Evolutionary conservation across 805 yeast genomes (phyloP).

Genomic region (Cyberlindnera nakhonratchasimensis): DNA sequence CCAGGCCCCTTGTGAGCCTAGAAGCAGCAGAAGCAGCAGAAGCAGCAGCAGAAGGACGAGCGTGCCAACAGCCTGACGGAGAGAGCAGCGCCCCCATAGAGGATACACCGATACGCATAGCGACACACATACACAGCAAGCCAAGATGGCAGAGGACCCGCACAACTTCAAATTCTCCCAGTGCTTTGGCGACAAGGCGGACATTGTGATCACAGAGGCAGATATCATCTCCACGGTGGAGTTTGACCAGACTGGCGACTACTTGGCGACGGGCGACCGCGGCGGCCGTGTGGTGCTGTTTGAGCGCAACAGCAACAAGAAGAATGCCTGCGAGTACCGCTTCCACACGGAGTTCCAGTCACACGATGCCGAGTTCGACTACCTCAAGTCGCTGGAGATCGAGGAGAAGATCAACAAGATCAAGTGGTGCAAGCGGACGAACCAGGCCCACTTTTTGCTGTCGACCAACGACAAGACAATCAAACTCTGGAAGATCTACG

Average conservation of each 20-base stretch:
- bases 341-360: slow-evolving; percentile 96
- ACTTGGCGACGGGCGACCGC: slow-evolving; percentile 95
- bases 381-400: slow-evolving; percentile 90
- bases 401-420: slow-evolving; percentile 98
- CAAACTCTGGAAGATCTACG: slow-evolving; percentile 94
- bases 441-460: slow-evolving; percentile 84
- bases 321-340: slow-evolving; percentile 83
- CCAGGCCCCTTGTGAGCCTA: too few relatives aligned
- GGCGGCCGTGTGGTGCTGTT: slow-evolving; percentile 97
- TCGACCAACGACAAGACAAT: slow-evolving; percentile 98
- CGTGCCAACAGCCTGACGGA: too few relatives aligned
- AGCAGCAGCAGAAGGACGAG: too few relatives aligned
- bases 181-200: slow-evolving; percentile 99
- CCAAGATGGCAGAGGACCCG: slow-evolving; percentile 20
- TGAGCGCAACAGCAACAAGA: slow-evolving; percentile 75
- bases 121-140: too few relatives aligned
- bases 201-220: slow-evolving; percentile 93
- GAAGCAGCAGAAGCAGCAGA: too few relatives aligned
- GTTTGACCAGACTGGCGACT: slow-evolving; percentile 92
- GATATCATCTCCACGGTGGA: slow-evolving; percentile 97
- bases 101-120: too few relatives aligned
- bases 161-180: slow-evolving; percentile 74
- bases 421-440: slow-evolving; percentile 89
- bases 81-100: neutral
- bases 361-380: slow-evolving; percentile 98